Evolutionary conservation across 352 stramenopile species (phyloP), one percentile per base, ranked within the genome.

Genomic region (Plasmopara muralis): DNA sequence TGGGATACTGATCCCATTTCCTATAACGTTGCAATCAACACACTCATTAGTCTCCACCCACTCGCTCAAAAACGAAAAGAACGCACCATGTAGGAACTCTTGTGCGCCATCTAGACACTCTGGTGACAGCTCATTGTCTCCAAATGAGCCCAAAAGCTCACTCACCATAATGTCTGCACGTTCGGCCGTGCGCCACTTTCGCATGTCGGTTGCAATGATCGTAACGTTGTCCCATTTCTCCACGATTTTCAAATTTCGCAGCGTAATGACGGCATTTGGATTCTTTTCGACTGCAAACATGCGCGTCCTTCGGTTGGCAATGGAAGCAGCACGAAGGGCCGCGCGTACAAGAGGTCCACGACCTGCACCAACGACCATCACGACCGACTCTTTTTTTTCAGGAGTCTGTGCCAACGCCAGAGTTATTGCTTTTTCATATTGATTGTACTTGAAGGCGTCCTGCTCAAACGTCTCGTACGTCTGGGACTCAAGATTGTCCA

Each of bases 391-490:
- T 43, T 91, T 86, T 34, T 83, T 62, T 43, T 68, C 64, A 0
- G 72, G 65, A 0, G 77, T 87, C 30, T 69, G 61, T 41, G 60
- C 47, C 14, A 97, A 70, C 4, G 87, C 88, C 53, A 85, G 71
- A 0, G 70, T 81, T 34, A 98, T 79, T 5, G 96, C 97, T 43
- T 89, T 73, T 62, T 98, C 85, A 72, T 99, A 99, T 52, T 90
- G 81, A n/a, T 83, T 70, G 66, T 99, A 99, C 71, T 99, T 99
- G 62, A 99, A 95, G 1, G 91, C 89, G 74, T 99, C 96, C 66
- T 96, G 95, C 62, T 99, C 96, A 65, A 99, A 98, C 0, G 90
- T 98, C 76, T 99, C 96, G 74, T 99, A 99, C 43, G 96, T 99
- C 55, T 96, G 84, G 50, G 91, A 97, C 68, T 99, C 95, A 28